phyloP scores from a whole-genome alignment of 306 rosid species.

The Pachyrhizus erosus region DNA sequence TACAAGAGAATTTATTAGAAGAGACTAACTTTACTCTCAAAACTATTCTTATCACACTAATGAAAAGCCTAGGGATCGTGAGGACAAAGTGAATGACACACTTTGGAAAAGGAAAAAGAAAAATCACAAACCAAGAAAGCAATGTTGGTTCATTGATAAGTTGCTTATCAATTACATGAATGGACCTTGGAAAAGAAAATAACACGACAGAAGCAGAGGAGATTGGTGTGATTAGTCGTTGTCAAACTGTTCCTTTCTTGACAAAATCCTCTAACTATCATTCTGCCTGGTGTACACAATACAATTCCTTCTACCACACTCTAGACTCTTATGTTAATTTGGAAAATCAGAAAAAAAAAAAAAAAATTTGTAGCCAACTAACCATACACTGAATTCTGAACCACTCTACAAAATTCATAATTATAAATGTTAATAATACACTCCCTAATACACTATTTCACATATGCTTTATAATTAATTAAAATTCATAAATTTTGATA shows the following conservation, averaged over 20 bases:
- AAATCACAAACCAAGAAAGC: neutral
- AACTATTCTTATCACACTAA: too few species aligned
- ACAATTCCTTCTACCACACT: neutral
- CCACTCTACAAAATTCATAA: neutral
- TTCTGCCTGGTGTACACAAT: neutral
- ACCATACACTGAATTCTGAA: neutral
- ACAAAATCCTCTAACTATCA: neutral
- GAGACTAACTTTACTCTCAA: too few species aligned
- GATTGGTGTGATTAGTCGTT: slow-evolving; percentile 19
- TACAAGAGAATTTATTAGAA: too few species aligned
- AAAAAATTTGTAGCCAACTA: too few species aligned
- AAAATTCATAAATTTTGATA: neutral
- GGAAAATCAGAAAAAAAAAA: neutral
- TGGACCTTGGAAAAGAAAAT: slow-evolving; percentile 36
- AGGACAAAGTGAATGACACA: neutral
- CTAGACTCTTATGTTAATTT: neutral
- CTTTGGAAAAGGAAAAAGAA: neutral
- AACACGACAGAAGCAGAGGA: neutral
- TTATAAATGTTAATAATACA: neutral
- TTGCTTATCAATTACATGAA: neutral
- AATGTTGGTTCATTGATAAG: slow-evolving; percentile 3
- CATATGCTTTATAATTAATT: neutral
- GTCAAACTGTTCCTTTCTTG: slow-evolving; percentile 40
- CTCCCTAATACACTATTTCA: neutral
- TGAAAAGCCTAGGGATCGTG: neutral